Percentiles rank a stretch among this genome's conserved stretches.
Conservation (phyloP, 768 basidiomycete species). For the Baorangia bicolor region DNA sequence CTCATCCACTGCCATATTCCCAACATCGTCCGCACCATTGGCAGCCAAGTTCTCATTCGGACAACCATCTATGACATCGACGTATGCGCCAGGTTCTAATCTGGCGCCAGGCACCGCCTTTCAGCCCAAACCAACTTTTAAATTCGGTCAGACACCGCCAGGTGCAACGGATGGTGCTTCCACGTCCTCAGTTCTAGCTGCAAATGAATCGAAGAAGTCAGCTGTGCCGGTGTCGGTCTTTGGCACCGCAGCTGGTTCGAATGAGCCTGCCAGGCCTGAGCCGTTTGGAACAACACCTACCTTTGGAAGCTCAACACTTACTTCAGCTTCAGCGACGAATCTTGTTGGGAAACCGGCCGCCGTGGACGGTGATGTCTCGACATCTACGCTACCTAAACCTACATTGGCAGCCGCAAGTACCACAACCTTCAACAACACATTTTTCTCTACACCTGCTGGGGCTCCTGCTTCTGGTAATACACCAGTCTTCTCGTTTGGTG, state of each 20-base stretch:
- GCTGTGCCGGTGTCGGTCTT: constrained; percentile 22
- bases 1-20: neutral
- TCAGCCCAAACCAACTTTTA: constrained; percentile 23
- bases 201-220: constrained; percentile 27
- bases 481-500: constrained; percentile 23
- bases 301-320: constrained; percentile 23
- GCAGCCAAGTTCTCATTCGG: constrained; percentile 28
- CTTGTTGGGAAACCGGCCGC: constrained; percentile 13
- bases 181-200: constrained; percentile 8
- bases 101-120: constrained; percentile 4
- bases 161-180: constrained; percentile 24
- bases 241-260: constrained; percentile 14
- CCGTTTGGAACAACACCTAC: constrained; percentile 13
- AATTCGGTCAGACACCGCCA: constrained; percentile 23
- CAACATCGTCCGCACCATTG: constrained; percentile 10
- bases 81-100: constrained; percentile 1
- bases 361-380: constrained; percentile 21
- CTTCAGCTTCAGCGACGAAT: constrained; percentile 12
- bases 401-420: constrained; percentile 11
- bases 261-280: constrained; percentile 26
- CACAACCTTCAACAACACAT: constrained; percentile 15
- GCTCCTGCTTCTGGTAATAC: constrained; percentile 12
- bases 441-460: constrained; percentile 17
- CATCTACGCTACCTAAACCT: constrained; percentile 19
- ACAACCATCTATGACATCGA: constrained; percentile 10